Base-by-base conservation (phyloP, 2,329 filamentous ascomycete species). In the Tolypocladium pustulatum region DNA sequence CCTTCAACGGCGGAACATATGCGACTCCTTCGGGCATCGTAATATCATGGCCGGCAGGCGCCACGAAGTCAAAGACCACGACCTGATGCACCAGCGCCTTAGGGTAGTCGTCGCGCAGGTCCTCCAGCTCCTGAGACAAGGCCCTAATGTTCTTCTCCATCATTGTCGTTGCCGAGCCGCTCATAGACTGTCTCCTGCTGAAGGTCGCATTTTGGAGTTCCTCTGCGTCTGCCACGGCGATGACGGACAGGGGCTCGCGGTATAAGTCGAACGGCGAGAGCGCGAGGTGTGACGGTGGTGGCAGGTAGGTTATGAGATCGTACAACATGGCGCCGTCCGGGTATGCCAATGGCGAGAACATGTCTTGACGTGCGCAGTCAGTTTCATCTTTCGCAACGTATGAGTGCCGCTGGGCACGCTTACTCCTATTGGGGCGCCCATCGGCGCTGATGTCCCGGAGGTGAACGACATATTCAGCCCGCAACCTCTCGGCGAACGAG, bases 301-400 rank as follows among this genome's bases (percentile, higher is more conserved):
- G 88, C 58, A 88, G 79, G 67, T 91, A 87, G 61, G 89, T 91
- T 59, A 89, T 86, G 62, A 97, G 82, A 71, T 96, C 89, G 79
- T 94, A 97, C 66, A 97, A 81, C 61, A 97, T 88, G 67, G 87
- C 86, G 61, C 93, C 93, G 65, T 86, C 83, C 13, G 91, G 91
- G 72, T 94, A 96, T 17, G 89, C 90, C 67, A 94, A 78, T 46
- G 93, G 93, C 60, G 91, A 96, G 75, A 97, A 97, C 86, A 94
- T 92, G 73, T 91, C 91, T 96, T 57, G 38, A 25, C 57, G 38
- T 57, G 54, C 51, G 30, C 27, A 40, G 61, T 70, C 61, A 70
- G 63, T 58, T 43, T 59, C 56, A 10, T 12, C 13, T 30, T 56
- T 4, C 20, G 57, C 51, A 7, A 4, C 34, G 40, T 30, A 43